A percentile compares a stretch with the other conserved stretches of the same genome.
Evolutionary conservation across 441 rosid genomes (phyloP).

Genomic region (Corymbia calophylla): DNA sequence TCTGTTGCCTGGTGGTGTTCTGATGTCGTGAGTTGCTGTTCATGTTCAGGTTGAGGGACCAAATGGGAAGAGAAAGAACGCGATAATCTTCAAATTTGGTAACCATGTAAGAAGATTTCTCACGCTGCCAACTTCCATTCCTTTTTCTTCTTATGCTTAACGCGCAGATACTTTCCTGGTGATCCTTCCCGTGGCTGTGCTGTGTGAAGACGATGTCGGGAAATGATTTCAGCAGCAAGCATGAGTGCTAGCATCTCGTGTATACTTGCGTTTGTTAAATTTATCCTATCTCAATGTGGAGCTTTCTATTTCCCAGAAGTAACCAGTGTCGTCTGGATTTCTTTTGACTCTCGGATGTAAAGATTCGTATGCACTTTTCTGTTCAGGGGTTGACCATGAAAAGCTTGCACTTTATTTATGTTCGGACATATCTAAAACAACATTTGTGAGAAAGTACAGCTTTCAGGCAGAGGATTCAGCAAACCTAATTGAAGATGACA

Average conservation of each 20-base stretch:
- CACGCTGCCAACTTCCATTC: background rate
- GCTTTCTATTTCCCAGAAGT: background rate
- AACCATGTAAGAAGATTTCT: background rate
- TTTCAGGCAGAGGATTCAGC: background rate
- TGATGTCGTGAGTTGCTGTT: too few relatives aligned
- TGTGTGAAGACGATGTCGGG: fast-evolving
- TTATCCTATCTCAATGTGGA: background rate
- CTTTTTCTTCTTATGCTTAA: background rate
- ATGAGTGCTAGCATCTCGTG: background rate
- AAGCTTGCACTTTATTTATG: background rate
- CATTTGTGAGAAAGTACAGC: background rate
- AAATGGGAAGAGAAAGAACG: background rate
- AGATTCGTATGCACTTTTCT: background rate
- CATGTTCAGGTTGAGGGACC: too few relatives aligned
- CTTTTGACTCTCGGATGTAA: background rate
- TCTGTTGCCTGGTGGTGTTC: too few relatives aligned
- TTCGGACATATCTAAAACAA: background rate
- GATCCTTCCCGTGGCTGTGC: background rate
- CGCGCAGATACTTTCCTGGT: background rate
- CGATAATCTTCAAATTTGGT: background rate
- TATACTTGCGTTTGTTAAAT: background rate
- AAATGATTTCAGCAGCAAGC: background rate
- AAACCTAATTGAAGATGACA: background rate
- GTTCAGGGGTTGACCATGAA: background rate
- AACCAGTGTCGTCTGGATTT: background rate